Evolutionary conservation across 2,329 filamentous ascomycete species (phyloP).

Genomic region (Ophiostoma tasmaniense): DNA sequence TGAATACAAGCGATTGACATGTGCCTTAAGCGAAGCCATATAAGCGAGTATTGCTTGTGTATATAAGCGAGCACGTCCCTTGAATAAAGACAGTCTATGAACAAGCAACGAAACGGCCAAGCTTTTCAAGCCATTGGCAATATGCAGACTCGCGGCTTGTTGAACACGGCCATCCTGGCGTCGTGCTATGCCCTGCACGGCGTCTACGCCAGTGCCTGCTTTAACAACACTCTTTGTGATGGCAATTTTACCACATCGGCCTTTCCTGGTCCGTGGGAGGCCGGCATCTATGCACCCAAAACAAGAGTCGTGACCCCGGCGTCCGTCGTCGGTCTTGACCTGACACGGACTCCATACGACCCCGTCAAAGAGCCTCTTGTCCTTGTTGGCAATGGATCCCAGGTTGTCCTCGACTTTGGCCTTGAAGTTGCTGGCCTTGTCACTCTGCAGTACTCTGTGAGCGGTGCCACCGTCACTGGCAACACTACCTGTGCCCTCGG

Average conservation of each 20-base stretch:
- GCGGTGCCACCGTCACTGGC: background rate
- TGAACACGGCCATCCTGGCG: background rate
- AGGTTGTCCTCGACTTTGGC: slow-evolving; percentile 51
- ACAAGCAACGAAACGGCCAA: background rate
- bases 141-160: background rate
- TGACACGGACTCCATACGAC: background rate
- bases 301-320: slow-evolving; percentile 36
- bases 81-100: background rate
- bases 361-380: slow-evolving; percentile 2
- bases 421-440: slow-evolving; percentile 49
- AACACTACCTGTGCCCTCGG: slow-evolving; percentile 27
- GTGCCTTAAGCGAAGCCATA: background rate
- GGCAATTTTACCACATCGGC: slow-evolving; percentile 39
- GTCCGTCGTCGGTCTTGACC: background rate
- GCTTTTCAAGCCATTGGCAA: background rate
- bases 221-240: slow-evolving; percentile 39
- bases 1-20: background rate
- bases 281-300: slow-evolving; percentile 47
- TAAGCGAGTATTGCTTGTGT: background rate
- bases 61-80: background rate
- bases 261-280: slow-evolving; percentile 50
- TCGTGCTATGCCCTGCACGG: background rate
- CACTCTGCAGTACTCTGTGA: slow-evolving; percentile 40
- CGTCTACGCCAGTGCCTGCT: background rate
- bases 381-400: slow-evolving; percentile 38